Evolutionary conservation across 495 filamentous ascomycete species (phyloP).

Genomic region (Neurospora sublineolata): DNA sequence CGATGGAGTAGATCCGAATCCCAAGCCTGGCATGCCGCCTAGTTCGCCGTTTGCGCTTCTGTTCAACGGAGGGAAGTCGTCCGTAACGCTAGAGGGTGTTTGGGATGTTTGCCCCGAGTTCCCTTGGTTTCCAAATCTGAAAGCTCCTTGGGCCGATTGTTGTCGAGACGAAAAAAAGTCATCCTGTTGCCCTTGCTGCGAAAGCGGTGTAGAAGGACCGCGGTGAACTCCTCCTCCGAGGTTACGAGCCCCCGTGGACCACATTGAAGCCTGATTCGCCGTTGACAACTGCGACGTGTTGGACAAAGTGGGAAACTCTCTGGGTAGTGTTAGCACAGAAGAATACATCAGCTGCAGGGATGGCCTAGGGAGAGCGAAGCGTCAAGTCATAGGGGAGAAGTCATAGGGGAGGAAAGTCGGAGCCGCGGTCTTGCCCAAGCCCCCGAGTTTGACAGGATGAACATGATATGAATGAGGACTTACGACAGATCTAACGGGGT

Average conservation of each 20-base stretch:
- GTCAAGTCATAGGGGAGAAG: neutral
- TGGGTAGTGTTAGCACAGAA: conserved; percentile 18
- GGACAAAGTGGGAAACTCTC: conserved; percentile 77
- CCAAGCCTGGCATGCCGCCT: conserved; percentile 53
- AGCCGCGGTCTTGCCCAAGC: neutral
- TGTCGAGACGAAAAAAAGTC: conserved; percentile 48
- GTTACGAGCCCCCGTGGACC: conserved; percentile 43
- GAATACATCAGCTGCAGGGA: neutral
- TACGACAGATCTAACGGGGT: conserved; percentile 73
- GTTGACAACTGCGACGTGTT: conserved; percentile 51
- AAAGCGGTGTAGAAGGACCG: conserved; percentile 45
- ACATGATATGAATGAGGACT: conserved; percentile 28
- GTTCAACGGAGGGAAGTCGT: conserved; percentile 78
- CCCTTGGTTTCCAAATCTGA: conserved; percentile 41
- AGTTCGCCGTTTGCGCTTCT: conserved; percentile 60
- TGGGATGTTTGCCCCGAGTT: conserved; percentile 48
- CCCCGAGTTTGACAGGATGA: neutral
- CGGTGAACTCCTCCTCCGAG: conserved; percentile 51
- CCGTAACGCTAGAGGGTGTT: conserved; percentile 55
- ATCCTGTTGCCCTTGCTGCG: conserved; percentile 47
- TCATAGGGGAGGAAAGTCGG: neutral
- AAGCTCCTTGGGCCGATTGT: conserved; percentile 47
- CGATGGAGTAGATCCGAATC: conserved; percentile 40
- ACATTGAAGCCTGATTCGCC: conserved; percentile 39
- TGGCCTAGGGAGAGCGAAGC: neutral